phyloP scores from a whole-genome alignment of 2,329 filamentous ascomycete species.

The Claviceps africana region DNA sequence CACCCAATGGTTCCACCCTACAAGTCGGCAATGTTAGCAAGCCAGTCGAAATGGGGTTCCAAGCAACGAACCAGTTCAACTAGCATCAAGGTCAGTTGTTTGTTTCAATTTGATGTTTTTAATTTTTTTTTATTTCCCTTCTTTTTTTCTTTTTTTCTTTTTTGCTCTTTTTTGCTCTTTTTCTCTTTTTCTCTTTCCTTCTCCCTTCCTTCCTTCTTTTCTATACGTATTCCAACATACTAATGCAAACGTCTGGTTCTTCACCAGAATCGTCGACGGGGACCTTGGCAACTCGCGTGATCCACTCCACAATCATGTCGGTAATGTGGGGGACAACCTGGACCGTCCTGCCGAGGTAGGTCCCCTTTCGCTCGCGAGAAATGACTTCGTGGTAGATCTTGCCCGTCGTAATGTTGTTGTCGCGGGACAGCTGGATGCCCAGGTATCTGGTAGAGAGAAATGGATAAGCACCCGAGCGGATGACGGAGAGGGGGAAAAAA shows the following conservation, averaged over 20 bases:
- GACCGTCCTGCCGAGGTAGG: slow-evolving; percentile 77
- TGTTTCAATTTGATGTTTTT: no score
- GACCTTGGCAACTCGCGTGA: slow-evolving; percentile 70
- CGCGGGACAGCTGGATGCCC: slow-evolving; percentile 63
- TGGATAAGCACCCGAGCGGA: not conserved
- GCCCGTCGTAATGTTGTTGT: slow-evolving; percentile 95
- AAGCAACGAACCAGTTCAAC: slow-evolving; percentile 21
- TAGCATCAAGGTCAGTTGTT: slow-evolving; percentile 12
- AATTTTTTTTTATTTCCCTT: no score
- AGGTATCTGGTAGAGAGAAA: slow-evolving; percentile 41
- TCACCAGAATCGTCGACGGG: slow-evolving; percentile 74
- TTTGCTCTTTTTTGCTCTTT: no score
- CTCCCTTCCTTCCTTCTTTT: no score
- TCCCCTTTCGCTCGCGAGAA: slow-evolving; percentile 37
- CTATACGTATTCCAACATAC: no score
- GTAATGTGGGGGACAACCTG: slow-evolving; percentile 91
- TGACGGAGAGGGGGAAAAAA: no score
- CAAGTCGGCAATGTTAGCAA: not conserved
- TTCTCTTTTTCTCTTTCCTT: no score
- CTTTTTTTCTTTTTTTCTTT: no score
- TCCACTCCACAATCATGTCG: slow-evolving; percentile 84
- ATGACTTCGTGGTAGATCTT: slow-evolving; percentile 61
- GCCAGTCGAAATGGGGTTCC: not conserved
- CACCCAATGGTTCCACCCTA: slow-evolving; percentile 45
- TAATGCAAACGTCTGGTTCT: slow-evolving; percentile 84